Base-by-base conservation (phyloP, 805 yeast genomes). In the Candida fluviatilis region DNA sequence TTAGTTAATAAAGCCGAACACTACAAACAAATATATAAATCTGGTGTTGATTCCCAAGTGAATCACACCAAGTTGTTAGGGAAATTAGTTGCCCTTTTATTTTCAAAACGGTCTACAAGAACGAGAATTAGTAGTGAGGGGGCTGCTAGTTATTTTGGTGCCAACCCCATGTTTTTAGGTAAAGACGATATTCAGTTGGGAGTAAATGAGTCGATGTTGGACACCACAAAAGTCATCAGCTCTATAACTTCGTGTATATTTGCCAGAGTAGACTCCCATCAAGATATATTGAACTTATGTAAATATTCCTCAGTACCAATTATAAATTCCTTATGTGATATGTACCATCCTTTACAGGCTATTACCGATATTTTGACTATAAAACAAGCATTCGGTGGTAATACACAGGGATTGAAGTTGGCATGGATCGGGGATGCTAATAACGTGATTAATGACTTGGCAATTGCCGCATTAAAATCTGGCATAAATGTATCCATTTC, bases 351-450 rank as follows among this genome's bases (percentile, higher is more conserved):
- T 16, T 70, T 91, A 54, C 99, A 93, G 66, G 95, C 98, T 3
- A 84, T 93, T 46, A 81, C 97, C 40, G 99, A 93, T 60, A 51
- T 93, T 40, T 66, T 87, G 48, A 90, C 98, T 3, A 84, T 93
- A 42, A 79, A 82, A 47, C 97, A 93, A 62, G 62, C 80, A 3
- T 85, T 86, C 53, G 76, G 79, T 3, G 77, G 79, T 3, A 64
- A 60, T 21, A 62, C 74, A 1, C 58, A 76, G 46, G 80, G 78
- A 4, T 72, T 89, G 47, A 90, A 88, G 51, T 64, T 91, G 35
- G 80, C 96, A 2, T 91, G 99, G 99, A 80, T 93, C 14, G 99
- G 99, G 42, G 99, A 91, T 60, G 82, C 97, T 21, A 93, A 93
- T 61, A 93, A 93, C 54, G 98, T 93, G 23, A 82, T 93, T 43